Percentiles rank a stretch among this genome's conserved stretches.
phyloP scores from a whole-genome alignment of 306 rosid genomes.

The Senna siamea region DNA sequence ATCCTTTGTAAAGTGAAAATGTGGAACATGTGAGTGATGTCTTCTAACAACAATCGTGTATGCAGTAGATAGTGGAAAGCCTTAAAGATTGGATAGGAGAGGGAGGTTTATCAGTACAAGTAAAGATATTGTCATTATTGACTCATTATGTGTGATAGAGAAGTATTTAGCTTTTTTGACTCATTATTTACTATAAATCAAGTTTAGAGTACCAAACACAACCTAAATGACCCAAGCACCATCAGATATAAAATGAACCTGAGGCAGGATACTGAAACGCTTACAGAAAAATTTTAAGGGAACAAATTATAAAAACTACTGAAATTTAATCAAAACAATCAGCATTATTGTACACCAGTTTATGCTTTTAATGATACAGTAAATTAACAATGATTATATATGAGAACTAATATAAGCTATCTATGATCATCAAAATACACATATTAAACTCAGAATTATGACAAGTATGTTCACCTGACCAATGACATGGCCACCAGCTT shows the following conservation, averaged over 20 bases:
- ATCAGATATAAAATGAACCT: background rate
- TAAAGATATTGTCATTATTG: too few species aligned
- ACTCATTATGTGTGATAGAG: background rate
- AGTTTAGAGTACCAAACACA: background rate
- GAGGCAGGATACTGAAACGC: slow-evolving; percentile 8
- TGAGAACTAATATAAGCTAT: background rate
- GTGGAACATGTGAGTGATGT: slow-evolving; percentile 3
- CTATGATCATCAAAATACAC: background rate
- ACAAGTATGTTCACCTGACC: slow-evolving; percentile 63
- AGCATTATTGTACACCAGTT: slow-evolving; percentile 1
- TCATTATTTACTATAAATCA: background rate
- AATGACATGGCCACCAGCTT: slow-evolving; percentile 95
- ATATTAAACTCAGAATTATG: slow-evolving; percentile 10
- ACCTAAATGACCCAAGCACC: background rate
- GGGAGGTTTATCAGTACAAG: background rate
- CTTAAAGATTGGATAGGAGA: background rate
- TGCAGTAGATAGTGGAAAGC: too few species aligned
- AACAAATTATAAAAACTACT: slow-evolving; percentile 6
- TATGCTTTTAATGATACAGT: background rate
- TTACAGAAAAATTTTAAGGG: background rate
- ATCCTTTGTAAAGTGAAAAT: background rate
- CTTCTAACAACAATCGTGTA: background rate
- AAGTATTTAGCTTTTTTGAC: background rate
- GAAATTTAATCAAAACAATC: background rate
- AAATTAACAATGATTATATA: background rate